phyloP scores from a whole-genome alignment of 352 stramenopile genomes.

The Globisporangium iwayamae region DNA sequence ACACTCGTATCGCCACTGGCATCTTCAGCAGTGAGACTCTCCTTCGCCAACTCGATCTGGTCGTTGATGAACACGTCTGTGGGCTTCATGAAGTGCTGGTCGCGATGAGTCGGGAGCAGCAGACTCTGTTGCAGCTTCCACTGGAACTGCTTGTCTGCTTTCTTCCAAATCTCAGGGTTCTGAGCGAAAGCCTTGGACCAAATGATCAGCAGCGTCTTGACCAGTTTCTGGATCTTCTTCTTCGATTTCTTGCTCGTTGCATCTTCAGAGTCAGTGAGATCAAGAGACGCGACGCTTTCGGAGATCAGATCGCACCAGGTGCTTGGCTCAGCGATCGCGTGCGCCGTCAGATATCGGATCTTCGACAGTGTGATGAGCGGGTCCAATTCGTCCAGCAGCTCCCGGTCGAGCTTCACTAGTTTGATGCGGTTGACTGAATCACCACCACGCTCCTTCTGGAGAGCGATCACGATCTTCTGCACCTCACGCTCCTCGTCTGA shows the following conservation, averaged over 20 bases:
- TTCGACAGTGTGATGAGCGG: constrained; percentile 35
- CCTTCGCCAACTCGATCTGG: constrained; percentile 37
- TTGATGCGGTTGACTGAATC: constrained; percentile 17
- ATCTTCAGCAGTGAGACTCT: constrained; percentile 21
- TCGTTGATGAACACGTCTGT: constrained; percentile 65
- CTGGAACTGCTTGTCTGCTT: constrained; percentile 20
- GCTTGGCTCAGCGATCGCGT: constrained; percentile 25
- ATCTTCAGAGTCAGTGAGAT: constrained; percentile 6
- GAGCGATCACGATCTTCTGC: constrained; percentile 31
- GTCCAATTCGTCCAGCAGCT: constrained; percentile 21
- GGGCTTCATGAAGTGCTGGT: constrained; percentile 19
- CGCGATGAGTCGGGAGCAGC: constrained; percentile 27
- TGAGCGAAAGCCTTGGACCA: constrained; percentile 17
- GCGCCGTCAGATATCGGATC: constrained; percentile 22
- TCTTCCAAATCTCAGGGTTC: constrained; percentile 4
- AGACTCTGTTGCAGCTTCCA: constrained; percentile 25
- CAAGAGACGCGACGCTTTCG: background rate
- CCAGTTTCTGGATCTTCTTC: constrained; percentile 19
- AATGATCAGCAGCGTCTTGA: constrained; percentile 13
- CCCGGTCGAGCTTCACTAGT: constrained; percentile 27
- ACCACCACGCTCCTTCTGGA: constrained; percentile 20
- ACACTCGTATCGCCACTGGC: background rate
- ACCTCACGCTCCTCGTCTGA: constrained; percentile 36
- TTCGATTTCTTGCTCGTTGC: background rate
- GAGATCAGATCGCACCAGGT: constrained; percentile 32